phyloP scores from a whole-genome alignment of 441 rosid species.

The Croton laevigatus region DNA sequence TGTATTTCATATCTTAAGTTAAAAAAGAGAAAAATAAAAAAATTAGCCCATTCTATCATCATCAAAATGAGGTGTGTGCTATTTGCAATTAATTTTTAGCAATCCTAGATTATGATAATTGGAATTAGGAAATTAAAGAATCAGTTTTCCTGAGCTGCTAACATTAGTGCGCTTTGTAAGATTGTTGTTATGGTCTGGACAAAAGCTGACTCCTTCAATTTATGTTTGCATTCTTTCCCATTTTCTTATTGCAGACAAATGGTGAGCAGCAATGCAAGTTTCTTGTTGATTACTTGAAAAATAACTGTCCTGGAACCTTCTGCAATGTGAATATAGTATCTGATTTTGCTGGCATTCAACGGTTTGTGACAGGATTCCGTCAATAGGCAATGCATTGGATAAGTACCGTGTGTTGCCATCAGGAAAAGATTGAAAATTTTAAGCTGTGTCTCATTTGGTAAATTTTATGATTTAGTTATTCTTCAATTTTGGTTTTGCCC shows the following conservation, averaged over 20 bases:
- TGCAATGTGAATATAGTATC: conserved; percentile 46
- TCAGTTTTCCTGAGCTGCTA: background rate
- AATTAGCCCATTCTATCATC: background rate
- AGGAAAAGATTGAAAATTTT: too few relatives aligned
- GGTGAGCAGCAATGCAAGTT: conserved; percentile 76
- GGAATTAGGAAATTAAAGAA: background rate
- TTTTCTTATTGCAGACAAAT: conserved; percentile 53
- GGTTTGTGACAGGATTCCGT: conserved; percentile 67
- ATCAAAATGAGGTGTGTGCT: background rate
- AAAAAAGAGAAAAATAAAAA: background rate
- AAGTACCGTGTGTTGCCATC: background rate
- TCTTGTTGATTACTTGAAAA: conserved; percentile 54
- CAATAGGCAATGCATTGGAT: conserved; percentile 20
- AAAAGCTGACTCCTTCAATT: conserved; percentile 12
- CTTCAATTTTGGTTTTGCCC: background rate
- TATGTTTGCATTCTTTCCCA: background rate
- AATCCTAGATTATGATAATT: background rate
- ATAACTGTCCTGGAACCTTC: conserved; percentile 40
- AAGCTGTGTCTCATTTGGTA: background rate
- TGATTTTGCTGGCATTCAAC: conserved; percentile 66
- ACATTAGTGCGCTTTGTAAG: background rate
- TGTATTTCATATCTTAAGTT: background rate
- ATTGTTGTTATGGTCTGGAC: background rate
- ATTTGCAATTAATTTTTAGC: background rate
- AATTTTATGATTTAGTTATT: background rate